Evolutionary conservation across 768 basidiomycete species (phyloP).

Genomic region (Tylopilus intermedius): DNA sequence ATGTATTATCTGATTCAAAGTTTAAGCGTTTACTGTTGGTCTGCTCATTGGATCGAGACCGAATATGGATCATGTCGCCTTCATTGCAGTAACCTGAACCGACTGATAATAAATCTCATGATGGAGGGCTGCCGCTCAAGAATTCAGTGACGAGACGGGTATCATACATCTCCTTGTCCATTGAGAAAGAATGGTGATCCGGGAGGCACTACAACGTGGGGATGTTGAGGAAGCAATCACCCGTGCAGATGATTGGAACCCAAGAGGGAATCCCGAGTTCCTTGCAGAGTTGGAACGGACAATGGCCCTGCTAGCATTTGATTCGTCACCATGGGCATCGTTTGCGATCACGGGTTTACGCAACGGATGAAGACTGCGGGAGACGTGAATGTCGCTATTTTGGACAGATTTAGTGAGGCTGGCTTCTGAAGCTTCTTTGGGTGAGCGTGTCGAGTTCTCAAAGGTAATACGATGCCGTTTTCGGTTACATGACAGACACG

Average conservation of each 20-base stretch:
- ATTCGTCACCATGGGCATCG: slow-evolving; percentile 45
- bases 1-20: slow-evolving; percentile 80
- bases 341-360: slow-evolving; percentile 75
- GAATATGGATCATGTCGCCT: slow-evolving; percentile 9
- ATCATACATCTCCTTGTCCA: slow-evolving; percentile 39
- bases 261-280: slow-evolving; percentile 92
- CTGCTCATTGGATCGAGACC: slow-evolving; percentile 13
- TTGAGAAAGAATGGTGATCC: slow-evolving; percentile 93
- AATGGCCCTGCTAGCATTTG: slow-evolving; percentile 88
- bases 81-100: slow-evolving; percentile 78
- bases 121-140: slow-evolving; percentile 95
- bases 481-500: slow-evolving; percentile 22
- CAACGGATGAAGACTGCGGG: slow-evolving; percentile 94
- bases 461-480: slow-evolving; percentile 43
- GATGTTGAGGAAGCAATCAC: slow-evolving; percentile 94
- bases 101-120: slow-evolving; percentile 93
- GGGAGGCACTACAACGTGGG: slow-evolving; percentile 89
- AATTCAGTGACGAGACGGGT: slow-evolving; percentile 86
- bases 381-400: slow-evolving; percentile 92
- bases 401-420: slow-evolving; percentile 90
- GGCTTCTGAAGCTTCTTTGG: slow-evolving; percentile 72
- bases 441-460: slow-evolving; percentile 76
- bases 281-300: slow-evolving; percentile 87
- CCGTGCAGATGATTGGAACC: slow-evolving; percentile 92
- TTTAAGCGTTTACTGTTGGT: slow-evolving; percentile 19